Percentiles rank a stretch among this genome's conserved stretches.
Conservation (phyloP, 1,139 yeast species). For the Pichia sp. region DNA sequence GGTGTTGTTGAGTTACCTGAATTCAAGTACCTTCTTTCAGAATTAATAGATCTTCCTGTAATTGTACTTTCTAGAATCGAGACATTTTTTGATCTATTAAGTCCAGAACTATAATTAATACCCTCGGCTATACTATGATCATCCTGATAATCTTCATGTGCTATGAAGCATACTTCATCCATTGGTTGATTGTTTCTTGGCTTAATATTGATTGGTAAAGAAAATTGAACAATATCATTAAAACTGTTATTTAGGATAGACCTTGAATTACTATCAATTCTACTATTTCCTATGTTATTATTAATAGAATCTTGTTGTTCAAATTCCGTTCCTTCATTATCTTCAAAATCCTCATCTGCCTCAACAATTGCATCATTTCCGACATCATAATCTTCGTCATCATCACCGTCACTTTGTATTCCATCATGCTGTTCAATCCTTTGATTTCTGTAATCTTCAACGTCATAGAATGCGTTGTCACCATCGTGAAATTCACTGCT, state of each 20-base stretch:
- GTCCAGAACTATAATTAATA: not conserved
- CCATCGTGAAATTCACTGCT: slow-evolving; percentile 20
- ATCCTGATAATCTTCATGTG: slow-evolving; percentile 51
- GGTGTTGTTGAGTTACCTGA: slow-evolving; percentile 11
- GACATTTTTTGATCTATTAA: slow-evolving; percentile 1
- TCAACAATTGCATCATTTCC: slow-evolving; percentile 7
- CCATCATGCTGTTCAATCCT: not conserved
- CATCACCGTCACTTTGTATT: not conserved
- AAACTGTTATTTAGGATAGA: slow-evolving; percentile 26
- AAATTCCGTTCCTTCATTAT: not conserved
- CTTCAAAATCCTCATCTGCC: slow-evolving; percentile 1
- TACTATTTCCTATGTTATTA: not conserved
- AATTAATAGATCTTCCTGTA: slow-evolving; percentile 3
- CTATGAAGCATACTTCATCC: slow-evolving; percentile 36
- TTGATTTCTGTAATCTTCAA: slow-evolving; percentile 26
- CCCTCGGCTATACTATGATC: slow-evolving; percentile 38
- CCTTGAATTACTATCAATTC: not conserved
- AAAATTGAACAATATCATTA: slow-evolving; percentile 1
- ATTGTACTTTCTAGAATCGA: slow-evolving; percentile 8
- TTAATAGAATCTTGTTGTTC: not conserved
- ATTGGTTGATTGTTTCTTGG: not conserved
- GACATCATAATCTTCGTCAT: not conserved
- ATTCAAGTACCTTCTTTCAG: slow-evolving; percentile 2
- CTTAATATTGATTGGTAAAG: not conserved
- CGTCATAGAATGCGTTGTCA: slow-evolving; percentile 11